Conservation (phyloP, 2,329 filamentous ascomycete genomes). For the Hymenoscyphus fraxineus region DNA sequence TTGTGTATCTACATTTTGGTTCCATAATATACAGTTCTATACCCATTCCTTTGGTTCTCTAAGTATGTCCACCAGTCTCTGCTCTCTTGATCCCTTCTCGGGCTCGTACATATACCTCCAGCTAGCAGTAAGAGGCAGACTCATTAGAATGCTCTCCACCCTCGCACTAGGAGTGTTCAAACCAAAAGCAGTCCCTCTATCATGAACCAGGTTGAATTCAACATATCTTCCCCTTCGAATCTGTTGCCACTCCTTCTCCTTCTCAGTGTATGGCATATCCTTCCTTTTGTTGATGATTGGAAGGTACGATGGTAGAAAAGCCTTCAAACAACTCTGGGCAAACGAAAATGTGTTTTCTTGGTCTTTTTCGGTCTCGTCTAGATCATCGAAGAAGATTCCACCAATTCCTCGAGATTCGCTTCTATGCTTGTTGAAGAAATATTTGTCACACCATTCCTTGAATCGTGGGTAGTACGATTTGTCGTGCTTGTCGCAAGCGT, state of each 20-base stretch:
- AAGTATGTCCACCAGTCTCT: slow-evolving; percentile 71
- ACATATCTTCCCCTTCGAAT: slow-evolving; percentile 91
- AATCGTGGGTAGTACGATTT: slow-evolving; percentile 88
- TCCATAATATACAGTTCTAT: slow-evolving; percentile 32
- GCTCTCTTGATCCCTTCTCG: slow-evolving; percentile 70
- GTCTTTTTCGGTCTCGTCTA: slow-evolving; percentile 82
- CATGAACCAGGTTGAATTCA: slow-evolving; percentile 97
- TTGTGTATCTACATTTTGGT: background rate
- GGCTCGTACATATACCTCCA: slow-evolving; percentile 97
- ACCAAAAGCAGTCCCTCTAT: slow-evolving; percentile 91
- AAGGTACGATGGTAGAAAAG: slow-evolving; percentile 86
- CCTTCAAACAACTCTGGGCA: slow-evolving; percentile 75
- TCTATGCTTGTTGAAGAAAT: slow-evolving; percentile 92
- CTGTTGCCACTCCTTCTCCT: slow-evolving; percentile 96
- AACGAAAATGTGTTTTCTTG: slow-evolving; percentile 89
- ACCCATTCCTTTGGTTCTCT: slow-evolving; percentile 65
- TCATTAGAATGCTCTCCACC: slow-evolving; percentile 97
- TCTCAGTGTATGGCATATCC: slow-evolving; percentile 82
- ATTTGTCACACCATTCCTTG: slow-evolving; percentile 98
- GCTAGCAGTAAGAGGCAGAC: slow-evolving; percentile 82
- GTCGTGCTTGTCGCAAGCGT: slow-evolving; percentile 90
- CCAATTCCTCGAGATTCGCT: slow-evolving; percentile 82
- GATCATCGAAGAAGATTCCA: slow-evolving; percentile 97
- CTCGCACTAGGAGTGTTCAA: slow-evolving; percentile 87
- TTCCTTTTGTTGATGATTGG: slow-evolving; percentile 86